Evolutionary conservation across 306 rosid species (phyloP), one percentile per base, ranked within the genome.

Genomic region (Cicer pinnatifidum): DNA sequence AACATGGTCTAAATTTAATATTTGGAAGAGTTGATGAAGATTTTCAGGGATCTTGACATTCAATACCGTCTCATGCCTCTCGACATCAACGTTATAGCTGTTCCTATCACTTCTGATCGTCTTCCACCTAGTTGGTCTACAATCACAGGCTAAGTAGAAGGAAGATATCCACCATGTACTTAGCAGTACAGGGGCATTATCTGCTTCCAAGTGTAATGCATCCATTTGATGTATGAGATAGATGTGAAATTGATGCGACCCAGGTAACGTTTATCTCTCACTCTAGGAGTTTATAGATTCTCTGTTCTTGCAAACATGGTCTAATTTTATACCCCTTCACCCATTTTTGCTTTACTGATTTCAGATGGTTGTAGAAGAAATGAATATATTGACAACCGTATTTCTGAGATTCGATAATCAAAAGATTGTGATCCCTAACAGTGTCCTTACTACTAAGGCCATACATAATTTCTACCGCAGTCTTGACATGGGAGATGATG

Each of bases 361-460:
- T 72, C 96, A 95, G 99, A 84, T 95, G 99, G 80, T 95, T 48
- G 99, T 91, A 28, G 99, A 95, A 83, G 99, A 95, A 71, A 95
- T 95, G 99, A 95, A 95, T 84, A 90, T 95, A 83, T 84, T 95
- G 85, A 90, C 96, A 20, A 95, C 97, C 13, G n/a, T 91, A 77
- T 95, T 95, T 77, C 73, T 95, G 72, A 87, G 90, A 78, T 82
- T 41, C 20, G 99, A 95, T 80, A 91, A 95, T 64, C 43, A 69
- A 4, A 95, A 86, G 87, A 35, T 85, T 6, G 71, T 64, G 58
- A 84, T 56, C 74, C 99, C 99, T 0, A 95, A 95, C 77, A 85
- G 80, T 48, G 79, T 88, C 72, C 99, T 95, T 19, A 81, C 96
- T 12, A 88, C 90, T 1, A 87, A 87, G 80, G 72, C 91, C 23